Conservation (phyloP, 768 basidiomycete species). For the Russula dissimulans region DNA sequence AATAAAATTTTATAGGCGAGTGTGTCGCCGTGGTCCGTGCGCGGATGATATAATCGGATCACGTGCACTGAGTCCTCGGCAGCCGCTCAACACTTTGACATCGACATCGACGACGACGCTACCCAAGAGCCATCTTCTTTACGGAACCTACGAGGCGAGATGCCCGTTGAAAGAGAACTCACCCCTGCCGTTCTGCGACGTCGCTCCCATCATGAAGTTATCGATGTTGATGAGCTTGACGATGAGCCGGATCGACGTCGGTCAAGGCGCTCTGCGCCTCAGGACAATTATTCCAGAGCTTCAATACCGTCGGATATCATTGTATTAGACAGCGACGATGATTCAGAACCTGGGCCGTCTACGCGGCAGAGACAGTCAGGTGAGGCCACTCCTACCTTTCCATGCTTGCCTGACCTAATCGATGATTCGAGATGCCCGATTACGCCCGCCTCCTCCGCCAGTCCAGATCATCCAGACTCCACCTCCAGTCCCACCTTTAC, state of each 20-base stretch:
- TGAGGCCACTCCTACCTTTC: conserved; percentile 20
- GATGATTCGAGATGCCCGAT: conserved; percentile 4
- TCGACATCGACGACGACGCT: background rate
- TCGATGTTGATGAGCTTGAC: conserved; percentile 38
- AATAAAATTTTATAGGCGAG: background rate
- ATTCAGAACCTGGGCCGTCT: conserved; percentile 20
- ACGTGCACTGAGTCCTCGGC: background rate
- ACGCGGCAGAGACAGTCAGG: conserved; percentile 2
- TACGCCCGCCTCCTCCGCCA: conserved; percentile 20
- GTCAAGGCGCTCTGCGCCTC: background rate
- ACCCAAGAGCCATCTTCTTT: background rate
- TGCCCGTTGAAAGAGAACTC: background rate
- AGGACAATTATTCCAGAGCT: background rate
- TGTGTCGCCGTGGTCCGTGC: conserved; percentile 10
- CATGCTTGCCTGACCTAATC: background rate
- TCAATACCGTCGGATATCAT: conserved; percentile 21
- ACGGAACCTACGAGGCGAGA: background rate
- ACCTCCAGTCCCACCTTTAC: conserved; percentile 45
- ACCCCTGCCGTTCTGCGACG: conserved; percentile 15
- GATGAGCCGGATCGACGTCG: conserved; percentile 25
- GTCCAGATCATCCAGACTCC: conserved; percentile 29
- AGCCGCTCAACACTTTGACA: background rate
- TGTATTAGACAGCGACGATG: conserved; percentile 36
- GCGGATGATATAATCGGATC: background rate
- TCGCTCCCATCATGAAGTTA: conserved; percentile 26